These are phyloP conservation scores for Pythium coloratum DNA, from an alignment of 352 stramenopile genomes.

Conservation along the genomic window DNA sequence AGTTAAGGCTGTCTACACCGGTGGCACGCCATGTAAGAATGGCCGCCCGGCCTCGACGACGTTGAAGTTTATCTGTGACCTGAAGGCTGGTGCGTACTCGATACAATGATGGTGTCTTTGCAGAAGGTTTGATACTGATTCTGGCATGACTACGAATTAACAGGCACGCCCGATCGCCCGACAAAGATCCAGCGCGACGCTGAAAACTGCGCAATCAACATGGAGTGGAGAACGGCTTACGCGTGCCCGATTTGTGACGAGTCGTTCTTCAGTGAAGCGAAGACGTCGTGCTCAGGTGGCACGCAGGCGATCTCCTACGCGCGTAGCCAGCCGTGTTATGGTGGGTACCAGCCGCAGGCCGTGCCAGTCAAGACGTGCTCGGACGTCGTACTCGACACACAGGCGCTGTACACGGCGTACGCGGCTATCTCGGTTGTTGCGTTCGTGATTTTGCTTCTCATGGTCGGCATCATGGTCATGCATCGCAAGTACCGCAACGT, in stretches of 20 bases:
- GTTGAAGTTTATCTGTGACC: constrained; percentile 69
- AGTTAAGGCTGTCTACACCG: constrained; percentile 55
- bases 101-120: no score
- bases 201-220: constrained; percentile 50
- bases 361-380: constrained; percentile 62
- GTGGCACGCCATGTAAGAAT: constrained; percentile 51
- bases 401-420: constrained; percentile 75
- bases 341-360: constrained; percentile 39
- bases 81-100: constrained; percentile 45
- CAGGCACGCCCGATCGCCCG: constrained; percentile 50
- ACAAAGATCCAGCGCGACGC: constrained; percentile 36
- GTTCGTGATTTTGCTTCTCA: constrained; percentile 64
- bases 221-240: constrained; percentile 71
- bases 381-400: constrained; percentile 68
- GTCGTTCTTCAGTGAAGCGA: constrained; percentile 62
- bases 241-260: constrained; percentile 68
- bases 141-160: neutral
- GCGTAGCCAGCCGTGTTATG: constrained; percentile 60
- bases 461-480: constrained; percentile 65
- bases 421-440: constrained; percentile 58
- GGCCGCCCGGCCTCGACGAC: constrained; percentile 49
- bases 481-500: constrained; percentile 80
- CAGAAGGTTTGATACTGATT: neutral
- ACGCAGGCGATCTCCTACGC: constrained; percentile 64
- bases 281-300: constrained; percentile 55